Evolutionary conservation across 1,284 basidiomycete species (phyloP), one percentile per base, ranked within the genome.

Genomic region (Sporisorium graminicola): DNA sequence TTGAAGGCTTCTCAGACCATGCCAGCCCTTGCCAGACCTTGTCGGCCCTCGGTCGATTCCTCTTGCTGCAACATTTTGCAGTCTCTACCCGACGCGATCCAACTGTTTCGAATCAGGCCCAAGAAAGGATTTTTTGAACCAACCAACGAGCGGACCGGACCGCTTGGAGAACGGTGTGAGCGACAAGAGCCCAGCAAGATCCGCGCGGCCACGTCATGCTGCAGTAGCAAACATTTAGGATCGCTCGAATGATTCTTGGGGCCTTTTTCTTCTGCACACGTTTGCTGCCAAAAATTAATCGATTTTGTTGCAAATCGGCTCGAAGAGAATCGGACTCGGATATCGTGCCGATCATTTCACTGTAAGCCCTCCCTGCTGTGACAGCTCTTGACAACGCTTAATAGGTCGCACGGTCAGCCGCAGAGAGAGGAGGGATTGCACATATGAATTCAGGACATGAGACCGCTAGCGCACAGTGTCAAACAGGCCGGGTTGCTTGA

Each of bases 171-270:
- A n/a, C 44, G 44, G 14, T 16, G 44, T 24, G 44, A 18, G 13
- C 35, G 14, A 42, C 4, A 33, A 37, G 33, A 44, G 43, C 43
- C n/a, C 8, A 44, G 33, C 31, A 33, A 22, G 22, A 16, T 13
- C 24, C 46, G 12, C 33, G 7, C 5, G 18, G 40, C 22, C 52
- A 56, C 54, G 54, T 56, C 54, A 56, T 56, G 27, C 40, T 56
- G 54, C 54, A 56, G 42, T 37, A 6, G 2, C 46, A 47, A 26
- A 26, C 24, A 46, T 14, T 26, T 26, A 26, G 6, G 24, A 37
- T 37, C 35, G 35, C 35, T 37, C 8, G 35, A 37, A 46, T 31
- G 31, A 26, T 27, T 47, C 18, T 13, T 27, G 27, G 14, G 47
- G 16, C 47, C 18, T 49, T 16, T 47, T 27, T 29, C 26, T 46